These are phyloP conservation scores for Bryoerythrophyllum caledonicum DNA, from an alignment of 225 moss, liverwort and hornwort species.

Conservation along the genomic window DNA sequence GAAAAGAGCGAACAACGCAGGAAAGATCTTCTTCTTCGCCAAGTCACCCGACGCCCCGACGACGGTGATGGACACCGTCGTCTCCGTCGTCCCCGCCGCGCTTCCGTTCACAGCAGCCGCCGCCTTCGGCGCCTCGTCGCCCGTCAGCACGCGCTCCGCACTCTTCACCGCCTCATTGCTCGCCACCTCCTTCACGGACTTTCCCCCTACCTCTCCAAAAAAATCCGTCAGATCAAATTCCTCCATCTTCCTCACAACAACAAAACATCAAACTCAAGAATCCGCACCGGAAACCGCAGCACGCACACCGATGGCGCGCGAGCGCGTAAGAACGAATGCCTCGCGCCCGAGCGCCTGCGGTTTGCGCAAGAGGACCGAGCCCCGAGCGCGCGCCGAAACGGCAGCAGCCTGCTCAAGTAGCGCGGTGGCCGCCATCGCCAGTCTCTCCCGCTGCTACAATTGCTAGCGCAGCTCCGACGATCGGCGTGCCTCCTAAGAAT, in stretches of 20 bases:
- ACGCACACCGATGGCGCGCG: slow-evolving; percentile 27
- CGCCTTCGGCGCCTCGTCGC: slow-evolving; percentile 30
- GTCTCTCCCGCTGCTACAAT: neutral
- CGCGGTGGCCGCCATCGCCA: neutral
- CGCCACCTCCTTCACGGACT: slow-evolving; percentile 21
- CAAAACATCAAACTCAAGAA: no score
- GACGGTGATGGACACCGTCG: slow-evolving; percentile 84
- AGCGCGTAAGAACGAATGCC: no score
- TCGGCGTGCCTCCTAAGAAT: no score
- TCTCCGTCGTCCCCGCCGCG: slow-evolving; percentile 36
- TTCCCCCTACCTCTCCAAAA: slow-evolving; percentile 22
- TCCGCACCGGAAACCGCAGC: slow-evolving; percentile 33
- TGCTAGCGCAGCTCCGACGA: no score
- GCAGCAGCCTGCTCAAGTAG: slow-evolving; percentile 10
- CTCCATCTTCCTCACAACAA: no score
- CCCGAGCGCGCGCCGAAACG: neutral
- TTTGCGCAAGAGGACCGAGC: neutral
- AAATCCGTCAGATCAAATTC: slow-evolving; percentile 5
- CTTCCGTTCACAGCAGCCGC: slow-evolving; percentile 30
- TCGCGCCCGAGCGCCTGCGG: neutral
- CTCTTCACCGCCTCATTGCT: slow-evolving; percentile 13
- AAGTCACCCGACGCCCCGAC: slow-evolving; percentile 91
- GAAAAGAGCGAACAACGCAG: slow-evolving; percentile 89
- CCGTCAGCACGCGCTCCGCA: neutral
- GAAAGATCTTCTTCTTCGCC: slow-evolving; percentile 99